Evolutionary conservation across 192 early-diverging fungal genomes (phyloP).

Genomic region (Coemansia sp.): DNA sequence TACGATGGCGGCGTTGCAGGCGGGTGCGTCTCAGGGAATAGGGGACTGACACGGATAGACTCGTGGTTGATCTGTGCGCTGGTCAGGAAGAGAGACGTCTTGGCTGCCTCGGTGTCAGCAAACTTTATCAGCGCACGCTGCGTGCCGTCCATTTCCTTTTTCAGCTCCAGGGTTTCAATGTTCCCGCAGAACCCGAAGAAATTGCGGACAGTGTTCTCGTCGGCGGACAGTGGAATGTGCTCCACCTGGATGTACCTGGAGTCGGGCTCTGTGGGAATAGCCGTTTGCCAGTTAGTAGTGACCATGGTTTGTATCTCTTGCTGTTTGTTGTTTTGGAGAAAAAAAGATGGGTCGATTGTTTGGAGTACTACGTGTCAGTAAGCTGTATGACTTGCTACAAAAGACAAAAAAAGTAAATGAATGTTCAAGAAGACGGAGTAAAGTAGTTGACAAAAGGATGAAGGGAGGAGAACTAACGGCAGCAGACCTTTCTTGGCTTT

Average conservation of each 20-base stretch:
- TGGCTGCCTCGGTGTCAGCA: slow-evolving; percentile 23
- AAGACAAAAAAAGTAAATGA: neutral
- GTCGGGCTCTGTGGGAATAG: slow-evolving; percentile 21
- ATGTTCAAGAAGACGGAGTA: neutral
- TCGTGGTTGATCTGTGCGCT: slow-evolving; percentile 36
- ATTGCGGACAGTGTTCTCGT: slow-evolving; percentile 29
- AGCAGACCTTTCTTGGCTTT: neutral
- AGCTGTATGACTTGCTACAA: neutral
- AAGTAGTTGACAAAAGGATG: too few relatives aligned
- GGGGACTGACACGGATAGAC: slow-evolving; percentile 20
- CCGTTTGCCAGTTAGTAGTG: slow-evolving; percentile 32
- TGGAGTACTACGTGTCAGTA: neutral
- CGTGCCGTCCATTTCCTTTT: slow-evolving; percentile 32
- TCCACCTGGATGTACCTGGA: slow-evolving; percentile 32
- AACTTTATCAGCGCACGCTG: slow-evolving; percentile 42
- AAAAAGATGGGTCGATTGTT: slow-evolving; percentile 4
- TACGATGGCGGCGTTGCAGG: slow-evolving; percentile 10
- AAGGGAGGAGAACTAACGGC: too few relatives aligned
- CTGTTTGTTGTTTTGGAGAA: slow-evolving; percentile 1
- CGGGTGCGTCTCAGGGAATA: slow-evolving; percentile 12
- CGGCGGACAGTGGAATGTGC: slow-evolving; percentile 26
- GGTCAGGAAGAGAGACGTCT: slow-evolving; percentile 37
- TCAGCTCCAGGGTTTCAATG: slow-evolving; percentile 35
- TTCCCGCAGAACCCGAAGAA: slow-evolving; percentile 45
- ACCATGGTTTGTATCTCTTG: slow-evolving; percentile 18